Conservation (phyloP, 2,329 filamentous ascomycete genomes). For the Ilyonectria destructans region DNA sequence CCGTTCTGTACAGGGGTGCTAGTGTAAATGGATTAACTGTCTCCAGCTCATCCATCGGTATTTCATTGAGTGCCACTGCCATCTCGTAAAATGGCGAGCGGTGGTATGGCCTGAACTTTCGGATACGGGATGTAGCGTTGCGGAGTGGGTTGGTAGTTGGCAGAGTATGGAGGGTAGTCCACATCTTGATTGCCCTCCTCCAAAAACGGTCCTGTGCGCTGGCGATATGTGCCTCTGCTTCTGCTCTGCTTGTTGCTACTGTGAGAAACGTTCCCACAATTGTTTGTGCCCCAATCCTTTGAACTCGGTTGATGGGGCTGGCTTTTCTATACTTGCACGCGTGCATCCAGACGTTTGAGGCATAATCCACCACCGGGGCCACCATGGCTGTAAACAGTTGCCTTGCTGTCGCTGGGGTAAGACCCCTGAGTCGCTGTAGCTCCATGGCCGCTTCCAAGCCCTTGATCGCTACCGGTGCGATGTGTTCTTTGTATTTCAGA, state of each 20-base stretch:
- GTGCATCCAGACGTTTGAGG: slow-evolving; percentile 24
- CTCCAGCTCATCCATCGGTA: slow-evolving; percentile 29
- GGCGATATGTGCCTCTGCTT: slow-evolving; percentile 42
- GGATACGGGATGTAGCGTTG: slow-evolving; percentile 25
- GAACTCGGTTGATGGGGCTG: slow-evolving; percentile 27
- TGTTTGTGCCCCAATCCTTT: slow-evolving; percentile 35
- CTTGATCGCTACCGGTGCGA: slow-evolving; percentile 42
- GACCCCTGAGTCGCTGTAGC: slow-evolving; percentile 36
- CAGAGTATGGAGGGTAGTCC: slow-evolving; percentile 24
- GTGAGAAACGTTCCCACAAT: slow-evolving; percentile 39
- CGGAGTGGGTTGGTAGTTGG: slow-evolving; percentile 28
- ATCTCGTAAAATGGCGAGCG: neutral
- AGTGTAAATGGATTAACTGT: slow-evolving; percentile 35
- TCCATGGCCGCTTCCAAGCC: slow-evolving; percentile 44
- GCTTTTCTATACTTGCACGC: slow-evolving; percentile 35
- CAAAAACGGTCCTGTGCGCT: slow-evolving; percentile 35
- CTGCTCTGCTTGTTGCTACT: slow-evolving; percentile 38
- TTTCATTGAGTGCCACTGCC: slow-evolving; percentile 26
- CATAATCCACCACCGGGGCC: slow-evolving; percentile 45
- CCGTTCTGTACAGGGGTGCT: slow-evolving; percentile 27
- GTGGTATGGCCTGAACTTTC: slow-evolving; percentile 27
- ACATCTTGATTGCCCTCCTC: slow-evolving; percentile 35
- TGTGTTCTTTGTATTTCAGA: slow-evolving; percentile 48
- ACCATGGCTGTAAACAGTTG: slow-evolving; percentile 46
- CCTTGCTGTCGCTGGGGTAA: slow-evolving; percentile 43